Conservation (phyloP, 2,329 filamentous ascomycete genomes). For the Leptographium radiaticola region DNA sequence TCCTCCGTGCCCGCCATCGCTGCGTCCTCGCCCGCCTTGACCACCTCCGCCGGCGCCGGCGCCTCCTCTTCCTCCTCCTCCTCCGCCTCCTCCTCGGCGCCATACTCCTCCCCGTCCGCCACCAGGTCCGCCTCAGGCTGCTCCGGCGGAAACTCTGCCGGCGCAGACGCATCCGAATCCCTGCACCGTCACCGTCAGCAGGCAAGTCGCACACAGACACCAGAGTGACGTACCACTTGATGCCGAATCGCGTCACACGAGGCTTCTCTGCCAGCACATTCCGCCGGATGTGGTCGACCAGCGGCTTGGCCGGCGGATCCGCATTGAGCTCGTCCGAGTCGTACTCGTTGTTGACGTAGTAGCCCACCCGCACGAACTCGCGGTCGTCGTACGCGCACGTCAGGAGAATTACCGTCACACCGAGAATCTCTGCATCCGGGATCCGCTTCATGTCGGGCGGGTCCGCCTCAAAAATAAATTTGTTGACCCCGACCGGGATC, state of each 20-base stretch:
- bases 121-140: conserved; percentile 87
- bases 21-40: conserved; percentile 15
- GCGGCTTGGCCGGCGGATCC: conserved; percentile 82
- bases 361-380: conserved; percentile 95
- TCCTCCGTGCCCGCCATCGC: conserved; percentile 21
- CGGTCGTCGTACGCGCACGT: conserved; percentile 93
- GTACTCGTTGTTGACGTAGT: conserved; percentile 99
- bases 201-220: not conserved
- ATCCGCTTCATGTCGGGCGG: conserved; percentile 83
- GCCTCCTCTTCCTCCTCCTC: conserved; percentile 38
- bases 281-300: conserved; percentile 82
- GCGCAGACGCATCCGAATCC: conserved; percentile 96
- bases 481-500: conserved; percentile 96
- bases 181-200: conserved; percentile 28
- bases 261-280: conserved; percentile 96
- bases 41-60: conserved; percentile 6
- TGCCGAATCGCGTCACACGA: conserved; percentile 90
- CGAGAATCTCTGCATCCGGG: conserved; percentile 86
- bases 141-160: conserved; percentile 90
- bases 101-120: conserved; percentile 80
- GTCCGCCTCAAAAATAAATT: conserved; percentile 95
- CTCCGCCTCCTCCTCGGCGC: conserved; percentile 73
- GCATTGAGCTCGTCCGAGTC: conserved; percentile 78
- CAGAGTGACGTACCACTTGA: conserved; percentile 71
- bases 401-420: conserved; percentile 91